phyloP scores from a whole-genome alignment of 176 grass and related monocot species.

The Miscanthus lutarioriparius region DNA sequence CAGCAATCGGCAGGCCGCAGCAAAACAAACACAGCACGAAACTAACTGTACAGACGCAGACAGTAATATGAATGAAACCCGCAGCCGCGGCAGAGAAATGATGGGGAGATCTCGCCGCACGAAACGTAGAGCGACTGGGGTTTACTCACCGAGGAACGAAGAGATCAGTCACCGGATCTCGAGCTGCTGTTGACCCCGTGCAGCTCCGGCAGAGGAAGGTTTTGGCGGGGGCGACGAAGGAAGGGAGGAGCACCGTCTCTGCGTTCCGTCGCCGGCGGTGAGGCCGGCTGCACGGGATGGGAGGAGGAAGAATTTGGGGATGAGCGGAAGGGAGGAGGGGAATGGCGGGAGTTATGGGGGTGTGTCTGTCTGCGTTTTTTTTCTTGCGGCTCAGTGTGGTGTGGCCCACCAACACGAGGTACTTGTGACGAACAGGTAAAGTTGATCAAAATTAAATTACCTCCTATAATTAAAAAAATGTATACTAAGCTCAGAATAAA shows the following conservation, averaged over 20 bases:
- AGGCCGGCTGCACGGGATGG: not conserved
- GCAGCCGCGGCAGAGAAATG: not conserved
- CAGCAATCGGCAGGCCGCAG: not conserved
- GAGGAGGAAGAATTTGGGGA: not conserved
- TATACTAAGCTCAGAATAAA: not conserved
- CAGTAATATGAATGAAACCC: not conserved
- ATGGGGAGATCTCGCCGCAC: not conserved
- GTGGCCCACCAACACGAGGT: not conserved
- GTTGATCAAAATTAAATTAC: not conserved
- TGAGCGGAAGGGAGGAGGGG: not conserved
- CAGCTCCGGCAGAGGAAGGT: not conserved
- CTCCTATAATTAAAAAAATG: not conserved
- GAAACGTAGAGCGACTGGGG: not conserved
- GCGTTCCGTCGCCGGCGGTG: slow-evolving; percentile 14
- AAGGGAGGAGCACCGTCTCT: too few species aligned
- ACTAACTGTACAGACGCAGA: not conserved
- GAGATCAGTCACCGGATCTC: not conserved
- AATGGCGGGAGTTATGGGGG: too few species aligned
- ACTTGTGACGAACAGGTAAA: not conserved
- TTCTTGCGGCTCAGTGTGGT: not conserved
- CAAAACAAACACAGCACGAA: not conserved
- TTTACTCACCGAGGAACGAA: not conserved
- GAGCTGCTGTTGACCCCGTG: not conserved
- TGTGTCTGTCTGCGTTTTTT: not conserved
- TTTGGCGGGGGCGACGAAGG: not conserved